Base-by-base conservation (phyloP, 1,284 basidiomycete genomes). In the Ceratobasidium sp. region DNA sequence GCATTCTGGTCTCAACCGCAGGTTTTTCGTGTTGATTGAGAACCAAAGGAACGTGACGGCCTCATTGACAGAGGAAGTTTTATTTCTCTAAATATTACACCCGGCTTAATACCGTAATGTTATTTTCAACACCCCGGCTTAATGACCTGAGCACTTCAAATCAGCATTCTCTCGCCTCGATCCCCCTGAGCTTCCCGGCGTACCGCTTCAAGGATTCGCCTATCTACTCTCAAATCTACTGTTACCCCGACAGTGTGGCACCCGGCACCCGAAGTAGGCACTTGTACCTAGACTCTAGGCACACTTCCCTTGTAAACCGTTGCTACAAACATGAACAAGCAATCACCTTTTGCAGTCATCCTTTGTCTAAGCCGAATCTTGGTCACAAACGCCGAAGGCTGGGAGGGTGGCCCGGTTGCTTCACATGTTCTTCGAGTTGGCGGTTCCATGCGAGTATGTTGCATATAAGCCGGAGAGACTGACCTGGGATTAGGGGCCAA, bases 221-320 rank as follows among this genome's bases (percentile, higher is more conserved):
- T 17, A 28, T 6, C 26, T 3, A 13, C 13, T 59, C 20, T 20
- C 44, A 23, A n/a, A 44, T 26, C 40, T 12, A n/a, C 42, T n/a
- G 17, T 46, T 28, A n/a, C 23, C 42, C 40, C n/a, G 10, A 48
- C 15, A 7, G 62, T 2, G 64, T 66, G 64, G 64, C 64, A 13
- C 64, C n/a, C 40, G 48, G 13, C 6, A 4, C 15, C 64, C 46
- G 26, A 50, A 28, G 7, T 28, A 17, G 64, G 64, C 44, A 62
- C 38, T n/a, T 44, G 64, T 3, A 59, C 46, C 64, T 40, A 26
- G 64, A 66, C 64, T 66, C 44, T 28, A 50, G 64, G 46, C 7
- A 66, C 64, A 23, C 64, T 66, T 66, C 64, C 64, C 44, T 66
- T 66, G 64, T 66, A 13, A 7, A 12, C 64, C 44, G 23, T 26